These are phyloP conservation scores for Candida coquimbonensis DNA, from an alignment of 805 yeast species.

Conservation along the genomic window DNA sequence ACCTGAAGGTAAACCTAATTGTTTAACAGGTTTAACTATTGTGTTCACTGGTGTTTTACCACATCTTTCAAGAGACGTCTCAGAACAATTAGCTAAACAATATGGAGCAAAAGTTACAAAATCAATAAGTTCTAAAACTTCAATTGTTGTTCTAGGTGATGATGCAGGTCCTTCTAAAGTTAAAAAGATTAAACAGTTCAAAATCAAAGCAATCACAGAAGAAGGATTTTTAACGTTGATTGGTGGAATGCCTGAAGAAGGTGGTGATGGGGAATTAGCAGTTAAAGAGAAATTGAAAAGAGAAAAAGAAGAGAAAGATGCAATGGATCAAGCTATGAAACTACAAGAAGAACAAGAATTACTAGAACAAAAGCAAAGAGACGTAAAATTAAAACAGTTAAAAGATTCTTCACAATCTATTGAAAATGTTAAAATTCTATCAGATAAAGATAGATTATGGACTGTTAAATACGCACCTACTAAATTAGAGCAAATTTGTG, in stretches of 20 bases:
- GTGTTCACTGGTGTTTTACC: conserved; percentile 93
- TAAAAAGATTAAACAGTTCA: conserved; percentile 62
- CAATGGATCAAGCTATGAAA: conserved; percentile 44
- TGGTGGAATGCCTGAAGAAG: conserved; percentile 79
- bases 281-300: conserved; percentile 62
- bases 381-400: conserved; percentile 16
- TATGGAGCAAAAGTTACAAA: conserved; percentile 91
- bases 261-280: conserved; percentile 82
- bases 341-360: conserved; percentile 38
- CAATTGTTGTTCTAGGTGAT: conserved; percentile 83
- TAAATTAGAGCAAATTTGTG: conserved; percentile 71
- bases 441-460: conserved; percentile 72
- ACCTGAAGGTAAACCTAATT: conserved; percentile 81
- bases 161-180: conserved; percentile 98
- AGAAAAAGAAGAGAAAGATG: conserved; percentile 56
- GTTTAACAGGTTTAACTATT: conserved; percentile 81
- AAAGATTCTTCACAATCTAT: neutral
- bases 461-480: conserved; percentile 90
- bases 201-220: conserved; percentile 78
- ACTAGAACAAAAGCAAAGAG: conserved; percentile 23
- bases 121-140: conserved; percentile 78
- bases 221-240: conserved; percentile 76
- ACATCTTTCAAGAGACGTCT: conserved; percentile 63
- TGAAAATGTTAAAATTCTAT: conserved; percentile 17
- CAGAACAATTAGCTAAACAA: conserved; percentile 69